Percentiles rank a stretch among this genome's conserved stretches.
phyloP scores from a whole-genome alignment of 495 filamentous ascomycete genomes.

The Cercophora sp. region DNA sequence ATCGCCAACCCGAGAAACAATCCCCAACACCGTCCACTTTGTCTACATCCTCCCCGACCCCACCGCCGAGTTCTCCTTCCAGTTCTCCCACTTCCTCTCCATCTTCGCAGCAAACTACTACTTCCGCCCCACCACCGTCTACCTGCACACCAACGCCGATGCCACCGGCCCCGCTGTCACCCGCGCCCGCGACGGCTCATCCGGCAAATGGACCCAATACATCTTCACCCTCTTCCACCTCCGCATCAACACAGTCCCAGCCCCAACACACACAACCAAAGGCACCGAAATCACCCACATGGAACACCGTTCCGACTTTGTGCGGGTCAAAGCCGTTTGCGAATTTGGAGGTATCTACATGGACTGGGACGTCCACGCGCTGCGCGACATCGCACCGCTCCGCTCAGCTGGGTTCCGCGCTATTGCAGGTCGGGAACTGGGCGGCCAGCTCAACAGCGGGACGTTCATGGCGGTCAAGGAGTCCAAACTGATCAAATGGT shows the following conservation, averaged over 20 bases:
- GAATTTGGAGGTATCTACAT: constrained; percentile 22
- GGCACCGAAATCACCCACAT: constrained; percentile 14
- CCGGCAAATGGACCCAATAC: constrained; percentile 19
- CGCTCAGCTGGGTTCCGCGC: constrained; percentile 20
- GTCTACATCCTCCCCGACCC: constrained; percentile 25
- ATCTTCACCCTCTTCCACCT: constrained; percentile 16
- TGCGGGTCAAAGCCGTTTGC: constrained; percentile 13
- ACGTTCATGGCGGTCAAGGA: constrained; percentile 17
- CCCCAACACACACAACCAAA: constrained; percentile 9
- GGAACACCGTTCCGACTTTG: constrained; percentile 20
- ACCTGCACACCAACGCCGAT: constrained; percentile 28
- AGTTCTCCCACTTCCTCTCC: constrained; percentile 22
- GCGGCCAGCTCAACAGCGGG: constrained; percentile 22
- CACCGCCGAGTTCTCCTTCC: constrained; percentile 9
- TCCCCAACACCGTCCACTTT: constrained; percentile 31
- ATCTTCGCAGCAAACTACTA: constrained; percentile 22
- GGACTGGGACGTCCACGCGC: constrained; percentile 18
- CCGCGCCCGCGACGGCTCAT: constrained; percentile 7
- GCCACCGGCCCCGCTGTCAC: constrained; percentile 13
- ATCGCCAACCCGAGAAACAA: not conserved
- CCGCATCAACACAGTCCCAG: constrained; percentile 9
- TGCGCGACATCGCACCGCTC: constrained; percentile 15
- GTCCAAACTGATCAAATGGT: constrained; percentile 14
- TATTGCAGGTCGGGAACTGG: constrained; percentile 14
- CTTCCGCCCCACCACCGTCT: constrained; percentile 20